These are phyloP conservation scores for Nymphaea thermarum DNA, from an alignment of 164 flowering plant genomes.

Conservation along the genomic window DNA sequence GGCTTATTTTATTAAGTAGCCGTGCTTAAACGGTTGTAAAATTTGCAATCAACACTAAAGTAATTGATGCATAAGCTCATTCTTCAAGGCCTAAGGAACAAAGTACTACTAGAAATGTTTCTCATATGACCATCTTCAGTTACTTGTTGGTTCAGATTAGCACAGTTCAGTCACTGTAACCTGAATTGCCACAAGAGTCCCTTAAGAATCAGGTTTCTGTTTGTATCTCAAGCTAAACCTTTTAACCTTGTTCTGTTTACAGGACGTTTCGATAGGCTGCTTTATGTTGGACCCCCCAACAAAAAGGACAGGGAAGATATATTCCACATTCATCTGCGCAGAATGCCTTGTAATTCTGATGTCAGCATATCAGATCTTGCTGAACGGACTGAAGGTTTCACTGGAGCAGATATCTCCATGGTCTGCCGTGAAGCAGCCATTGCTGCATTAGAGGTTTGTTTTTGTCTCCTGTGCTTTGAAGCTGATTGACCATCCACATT, in stretches of 20 bases:
- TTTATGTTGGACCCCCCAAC: slow-evolving; percentile 91
- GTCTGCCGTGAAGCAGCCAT: slow-evolving; percentile 75
- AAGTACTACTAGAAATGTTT: no score
- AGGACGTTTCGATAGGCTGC: slow-evolving; percentile 92
- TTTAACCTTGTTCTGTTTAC: slow-evolving; percentile 6
- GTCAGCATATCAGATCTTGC: slow-evolving; percentile 58
- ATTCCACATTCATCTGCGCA: slow-evolving; percentile 63
- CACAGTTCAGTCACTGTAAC: no score
- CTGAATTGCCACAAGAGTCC: no score
- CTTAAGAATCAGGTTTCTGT: no score
- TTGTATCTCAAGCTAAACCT: no score
- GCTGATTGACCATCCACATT: no score
- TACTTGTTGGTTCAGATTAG: no score
- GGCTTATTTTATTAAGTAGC: not conserved
- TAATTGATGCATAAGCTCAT: no score
- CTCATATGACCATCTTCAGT: no score
- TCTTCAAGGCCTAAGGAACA: no score
- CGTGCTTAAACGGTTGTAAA: no score
- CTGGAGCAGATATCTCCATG: slow-evolving; percentile 86
- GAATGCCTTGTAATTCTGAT: slow-evolving; percentile 52
- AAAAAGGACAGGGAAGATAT: slow-evolving; percentile 61
- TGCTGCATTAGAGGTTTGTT: slow-evolving; percentile 59
- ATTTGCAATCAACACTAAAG: no score
- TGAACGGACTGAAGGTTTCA: slow-evolving; percentile 54
- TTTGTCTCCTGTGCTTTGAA: slow-evolving; percentile 1